These are phyloP conservation scores for Ilex aquifolium DNA, from an alignment of 257 asterid genomes.

Conservation along the genomic window DNA sequence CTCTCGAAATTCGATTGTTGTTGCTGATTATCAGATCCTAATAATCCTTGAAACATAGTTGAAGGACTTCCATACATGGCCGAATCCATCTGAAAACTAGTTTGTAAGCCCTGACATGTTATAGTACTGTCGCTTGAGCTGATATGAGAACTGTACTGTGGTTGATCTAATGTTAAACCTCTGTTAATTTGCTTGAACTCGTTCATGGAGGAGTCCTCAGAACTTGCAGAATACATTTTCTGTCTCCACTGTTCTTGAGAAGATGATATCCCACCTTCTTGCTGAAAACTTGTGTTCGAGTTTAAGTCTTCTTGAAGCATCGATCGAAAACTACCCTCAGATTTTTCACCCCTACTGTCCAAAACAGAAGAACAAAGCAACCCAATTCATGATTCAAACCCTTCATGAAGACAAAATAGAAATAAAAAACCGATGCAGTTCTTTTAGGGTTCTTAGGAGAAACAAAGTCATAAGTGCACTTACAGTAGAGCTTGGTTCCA, in stretches of 20 bases:
- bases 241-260: slow-evolving; percentile 57
- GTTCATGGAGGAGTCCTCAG: slow-evolving; percentile 27
- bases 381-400: no score
- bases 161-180: slow-evolving; percentile 38
- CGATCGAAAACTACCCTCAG: slow-evolving; percentile 22
- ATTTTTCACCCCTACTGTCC: slow-evolving; percentile 40
- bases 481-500: slow-evolving; percentile 65
- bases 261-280: slow-evolving; percentile 26
- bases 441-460: neutral
- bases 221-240: slow-evolving; percentile 20
- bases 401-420: no score
- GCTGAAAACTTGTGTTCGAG: slow-evolving; percentile 30
- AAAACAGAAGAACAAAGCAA: neutral
- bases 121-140: slow-evolving; percentile 34
- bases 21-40: slow-evolving; percentile 37
- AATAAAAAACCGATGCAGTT: neutral
- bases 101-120: slow-evolving; percentile 29
- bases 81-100: slow-evolving; percentile 45
- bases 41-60: slow-evolving; percentile 23
- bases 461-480: slow-evolving; percentile 9
- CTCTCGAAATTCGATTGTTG: slow-evolving; percentile 16
- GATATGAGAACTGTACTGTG: slow-evolving; percentile 32
- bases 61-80: slow-evolving; percentile 30
- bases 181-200: slow-evolving; percentile 36
- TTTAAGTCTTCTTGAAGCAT: slow-evolving; percentile 42